Base-by-base conservation (phyloP, 129 eudicot species). In the Helianthus tuberosus region DNA sequence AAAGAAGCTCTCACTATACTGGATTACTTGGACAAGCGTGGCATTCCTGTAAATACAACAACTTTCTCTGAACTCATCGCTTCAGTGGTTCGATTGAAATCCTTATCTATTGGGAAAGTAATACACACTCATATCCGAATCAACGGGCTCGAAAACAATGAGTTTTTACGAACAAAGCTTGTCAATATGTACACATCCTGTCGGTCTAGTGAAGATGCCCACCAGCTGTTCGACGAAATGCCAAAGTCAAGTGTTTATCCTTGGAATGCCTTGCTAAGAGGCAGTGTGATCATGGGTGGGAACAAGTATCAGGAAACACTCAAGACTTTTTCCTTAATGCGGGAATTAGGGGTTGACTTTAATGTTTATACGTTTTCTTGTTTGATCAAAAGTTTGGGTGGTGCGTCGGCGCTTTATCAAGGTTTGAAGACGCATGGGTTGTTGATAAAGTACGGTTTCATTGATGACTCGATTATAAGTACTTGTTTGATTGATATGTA, bases 211-310 rank as follows among this genome's bases (percentile, higher is more conserved):
- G 91, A 88, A 36, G 93, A 90, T 60, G 96, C 98, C 3, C 73
- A 72, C 68, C 84, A 51, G 36, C 66, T 90, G 89, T 93, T 90
- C 47, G 96, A 81, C 32, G 82, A 76, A 74, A 76, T 88, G 85
- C 82, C 78, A 41, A 80, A 59, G 3, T 66, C 73, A 58, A 88
- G 81, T 59, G 93, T 90, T 6, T 86, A 88, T 61, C 84, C 96
- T 0, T 93, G 98, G 98, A 93, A 93, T 66, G 96, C 98, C 0
- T 84, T 93, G 81, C 91, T 93, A 39, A 88, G 98, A 52, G 98
- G 98, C 0, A 84, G 79, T 79, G 89, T 93, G 76, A 68, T 90
- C 51, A 69, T 59, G 86, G 98, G 98, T 49, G 80, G 87, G 71
- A 72, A 78, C 44, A 77, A 58, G 68, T 79, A 90, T 80, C 46